Conservation (phyloP, 495 filamentous ascomycete genomes). For the Trichocladium antarcticum region DNA sequence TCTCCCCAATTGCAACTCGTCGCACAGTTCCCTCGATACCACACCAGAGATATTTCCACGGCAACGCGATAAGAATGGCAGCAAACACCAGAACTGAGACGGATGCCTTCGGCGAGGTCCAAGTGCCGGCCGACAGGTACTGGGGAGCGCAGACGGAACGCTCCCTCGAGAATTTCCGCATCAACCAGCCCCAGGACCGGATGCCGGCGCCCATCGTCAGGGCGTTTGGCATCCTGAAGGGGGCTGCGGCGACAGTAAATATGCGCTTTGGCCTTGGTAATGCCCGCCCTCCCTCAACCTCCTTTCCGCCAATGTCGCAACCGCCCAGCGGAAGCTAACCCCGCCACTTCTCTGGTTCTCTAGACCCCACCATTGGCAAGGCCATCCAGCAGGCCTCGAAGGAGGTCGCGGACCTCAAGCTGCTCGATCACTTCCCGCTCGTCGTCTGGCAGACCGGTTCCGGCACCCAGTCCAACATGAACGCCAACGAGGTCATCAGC, state of each 20-base stretch:
- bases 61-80: conserved; percentile 38
- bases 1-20: conserved; percentile 14
- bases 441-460: conserved; percentile 99
- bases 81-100: conserved; percentile 64
- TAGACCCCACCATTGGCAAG: conserved; percentile 81
- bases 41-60: conserved; percentile 36
- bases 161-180: conserved; percentile 93
- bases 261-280: conserved; percentile 90
- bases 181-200: conserved; percentile 97
- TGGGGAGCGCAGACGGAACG: conserved; percentile 98
- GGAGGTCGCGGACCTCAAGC: conserved; percentile 88
- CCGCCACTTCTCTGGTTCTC: conserved; percentile 3
- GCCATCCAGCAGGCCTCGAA: conserved; percentile 90
- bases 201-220: conserved; percentile 89
- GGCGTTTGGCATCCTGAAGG: conserved; percentile 96
- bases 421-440: conserved; percentile 94
- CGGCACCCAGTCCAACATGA: conserved; percentile 99
- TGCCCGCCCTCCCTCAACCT: conserved; percentile 9
- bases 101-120: conserved; percentile 94
- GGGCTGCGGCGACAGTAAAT: conserved; percentile 91
- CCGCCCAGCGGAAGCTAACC: conserved; percentile 11
- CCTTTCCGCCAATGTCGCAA: conserved; percentile 5
- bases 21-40: conserved; percentile 4
- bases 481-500: conserved; percentile 99
- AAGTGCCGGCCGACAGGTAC: conserved; percentile 89